Evolutionary conservation across 495 filamentous ascomycete species (phyloP), one percentile per base, ranked within the genome.

Genomic region (Aspergillus carlsbadensis): DNA sequence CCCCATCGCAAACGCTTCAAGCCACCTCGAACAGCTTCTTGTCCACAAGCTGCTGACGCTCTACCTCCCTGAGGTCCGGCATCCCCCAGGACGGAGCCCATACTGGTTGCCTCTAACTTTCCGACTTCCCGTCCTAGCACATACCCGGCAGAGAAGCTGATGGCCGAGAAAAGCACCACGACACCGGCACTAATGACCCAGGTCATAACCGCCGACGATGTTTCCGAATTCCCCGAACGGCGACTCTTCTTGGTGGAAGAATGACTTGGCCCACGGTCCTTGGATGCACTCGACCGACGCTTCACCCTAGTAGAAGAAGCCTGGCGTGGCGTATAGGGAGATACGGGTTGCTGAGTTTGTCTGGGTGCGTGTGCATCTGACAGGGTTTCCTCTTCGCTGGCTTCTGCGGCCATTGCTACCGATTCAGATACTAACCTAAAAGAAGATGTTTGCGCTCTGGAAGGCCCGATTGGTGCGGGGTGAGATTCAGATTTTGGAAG

Each of bases 171-270:
- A 2, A 98, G 75, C 10, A 98, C 89, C 6, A 98, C 89, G 5
- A 96, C 92, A 0, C 94, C 93, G 0, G 94, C 94, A 37, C 86
- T 89, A 35, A 97, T 82, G 3, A 95, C 88, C 89, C 95, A 96
- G 0, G 92, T 96, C 67, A 97, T 78, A 7, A 96, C 70, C 4
- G 66, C 57, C 0, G 64, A 61, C 2, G 65, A 56, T 0, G 65
- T 62, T 14, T 73, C 69, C 7, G 62, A 49, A 40, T 69, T 57
- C 31, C 59, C 75, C 14, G 65, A 60, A 13, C 70, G 70, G 33
- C 73, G 73, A 66, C 81, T 82, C 74, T 87, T 88, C 67, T 82
- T 87, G 10, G 72, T 58, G 6, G 61, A 75, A 74, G 36, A 58
- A 44, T 70, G 68, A 17, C 62, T 63, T 7, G 74, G 61, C 20